Conservation (phyloP, 495 filamentous ascomycete species). For the Copromyces sp. region DNA sequence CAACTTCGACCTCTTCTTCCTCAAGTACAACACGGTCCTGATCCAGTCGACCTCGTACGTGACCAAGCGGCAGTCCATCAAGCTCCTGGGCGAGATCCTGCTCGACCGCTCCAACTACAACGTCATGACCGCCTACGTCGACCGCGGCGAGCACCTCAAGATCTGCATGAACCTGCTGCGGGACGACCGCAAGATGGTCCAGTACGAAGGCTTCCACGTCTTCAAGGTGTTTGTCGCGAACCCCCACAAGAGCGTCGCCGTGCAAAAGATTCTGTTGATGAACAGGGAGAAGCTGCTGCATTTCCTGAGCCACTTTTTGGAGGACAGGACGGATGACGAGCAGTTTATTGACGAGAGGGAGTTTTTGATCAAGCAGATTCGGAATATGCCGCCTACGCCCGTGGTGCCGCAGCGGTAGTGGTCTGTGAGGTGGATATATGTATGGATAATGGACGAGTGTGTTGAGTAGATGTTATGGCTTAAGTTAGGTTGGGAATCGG, state of each 20-base stretch:
- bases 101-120: constrained; percentile 93
- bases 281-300: constrained; percentile 83
- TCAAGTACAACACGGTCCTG: constrained; percentile 77
- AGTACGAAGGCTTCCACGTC: constrained; percentile 98
- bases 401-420: constrained; percentile 39
- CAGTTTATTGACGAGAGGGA: constrained; percentile 98
- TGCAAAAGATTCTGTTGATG: constrained; percentile 90
- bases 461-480: no score
- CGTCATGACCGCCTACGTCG: constrained; percentile 96
- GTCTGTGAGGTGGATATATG: neutral
- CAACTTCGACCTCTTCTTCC: constrained; percentile 88
- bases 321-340: constrained; percentile 93
- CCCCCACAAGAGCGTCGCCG: constrained; percentile 86
- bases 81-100: constrained; percentile 88
- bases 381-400: constrained; percentile 60
- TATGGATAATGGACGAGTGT: neutral
- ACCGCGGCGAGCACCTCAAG: constrained; percentile 90
- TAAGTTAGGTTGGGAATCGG: no score
- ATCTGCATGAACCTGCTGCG: constrained; percentile 92
- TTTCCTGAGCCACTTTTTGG: constrained; percentile 84
- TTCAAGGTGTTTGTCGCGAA: constrained; percentile 99
- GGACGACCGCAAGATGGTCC: constrained; percentile 96
- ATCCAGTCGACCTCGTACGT: constrained; percentile 92
- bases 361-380: constrained; percentile 91
- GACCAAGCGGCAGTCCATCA: constrained; percentile 96